Percentiles rank a stretch among this genome's conserved stretches.
Evolutionary conservation across 331 rosid species (phyloP).

Genomic region (Prunus yedoensis): DNA sequence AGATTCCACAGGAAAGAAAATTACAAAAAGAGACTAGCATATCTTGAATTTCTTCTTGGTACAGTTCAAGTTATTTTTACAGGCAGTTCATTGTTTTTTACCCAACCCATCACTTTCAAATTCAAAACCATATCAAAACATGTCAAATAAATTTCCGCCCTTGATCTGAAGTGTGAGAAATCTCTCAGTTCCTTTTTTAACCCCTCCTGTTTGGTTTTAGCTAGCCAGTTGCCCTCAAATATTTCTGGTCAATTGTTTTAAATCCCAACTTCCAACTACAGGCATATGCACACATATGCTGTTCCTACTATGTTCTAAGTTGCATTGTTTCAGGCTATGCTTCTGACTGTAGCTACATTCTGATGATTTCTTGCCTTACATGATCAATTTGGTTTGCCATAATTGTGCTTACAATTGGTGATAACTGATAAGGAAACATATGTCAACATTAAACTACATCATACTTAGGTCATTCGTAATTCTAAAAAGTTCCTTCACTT

Average conservation of each 20-base stretch:
- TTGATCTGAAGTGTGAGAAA: neutral
- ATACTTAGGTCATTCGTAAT: neutral
- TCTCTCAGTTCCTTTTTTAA: neutral
- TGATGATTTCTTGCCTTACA: neutral
- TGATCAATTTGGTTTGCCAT: neutral
- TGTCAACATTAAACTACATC: slow-evolving; percentile 4
- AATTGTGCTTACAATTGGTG: neutral
- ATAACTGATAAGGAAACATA: neutral
- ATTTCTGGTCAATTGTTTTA: neutral
- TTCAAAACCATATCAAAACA: neutral
- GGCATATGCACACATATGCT: neutral
- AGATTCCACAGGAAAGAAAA: neutral
- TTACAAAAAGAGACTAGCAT: neutral
- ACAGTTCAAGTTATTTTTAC: neutral
- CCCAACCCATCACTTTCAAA: slow-evolving; percentile 9
- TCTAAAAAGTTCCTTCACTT: neutral
- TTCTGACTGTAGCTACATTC: neutral
- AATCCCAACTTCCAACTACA: neutral
- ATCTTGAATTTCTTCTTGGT: neutral
- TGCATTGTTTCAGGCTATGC: slow-evolving; percentile 1
- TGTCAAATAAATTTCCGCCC: neutral
- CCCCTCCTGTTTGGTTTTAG: neutral
- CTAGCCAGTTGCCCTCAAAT: neutral
- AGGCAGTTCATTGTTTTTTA: neutral
- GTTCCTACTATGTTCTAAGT: neutral